Evolutionary conservation across 768 basidiomycete genomes (phyloP).

Genomic region (Mycena galericulata): DNA sequence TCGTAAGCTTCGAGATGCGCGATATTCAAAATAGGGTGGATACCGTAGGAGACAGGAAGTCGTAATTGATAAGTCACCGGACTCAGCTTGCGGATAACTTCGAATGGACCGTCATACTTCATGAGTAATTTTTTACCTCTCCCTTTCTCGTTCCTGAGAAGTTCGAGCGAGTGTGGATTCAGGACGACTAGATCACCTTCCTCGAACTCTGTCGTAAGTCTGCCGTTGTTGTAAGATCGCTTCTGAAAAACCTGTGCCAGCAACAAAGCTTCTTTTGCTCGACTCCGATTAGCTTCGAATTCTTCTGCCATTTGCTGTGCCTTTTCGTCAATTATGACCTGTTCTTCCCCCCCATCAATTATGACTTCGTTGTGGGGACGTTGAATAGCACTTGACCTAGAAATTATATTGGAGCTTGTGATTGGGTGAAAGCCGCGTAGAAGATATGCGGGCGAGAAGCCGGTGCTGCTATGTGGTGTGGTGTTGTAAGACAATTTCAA

Average conservation of each 20-base stretch:
- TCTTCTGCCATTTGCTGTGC: slow-evolving; percentile 15
- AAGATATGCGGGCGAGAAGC: slow-evolving; percentile 42
- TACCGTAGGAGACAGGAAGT: slow-evolving; percentile 34
- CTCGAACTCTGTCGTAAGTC: no score
- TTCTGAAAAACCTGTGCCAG: slow-evolving; percentile 27
- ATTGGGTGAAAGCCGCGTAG: slow-evolving; percentile 42
- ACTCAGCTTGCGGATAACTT: slow-evolving; percentile 36
- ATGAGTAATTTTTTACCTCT: slow-evolving; percentile 38
- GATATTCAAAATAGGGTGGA: slow-evolving; percentile 39
- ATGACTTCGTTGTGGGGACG: background rate
- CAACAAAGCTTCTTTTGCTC: slow-evolving; percentile 11
- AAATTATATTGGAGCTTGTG: slow-evolving; percentile 14
- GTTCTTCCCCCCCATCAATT: background rate
- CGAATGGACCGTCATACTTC: slow-evolving; percentile 38
- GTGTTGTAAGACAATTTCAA: slow-evolving; percentile 49
- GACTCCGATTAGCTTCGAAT: slow-evolving; percentile 3
- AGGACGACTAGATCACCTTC: no score
- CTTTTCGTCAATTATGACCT: no score
- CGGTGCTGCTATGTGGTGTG: slow-evolving; percentile 41
- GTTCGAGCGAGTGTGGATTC: slow-evolving; percentile 19
- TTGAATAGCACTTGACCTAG: background rate
- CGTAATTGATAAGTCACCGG: slow-evolving; percentile 36
- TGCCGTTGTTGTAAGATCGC: background rate
- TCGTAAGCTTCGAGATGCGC: slow-evolving; percentile 37
- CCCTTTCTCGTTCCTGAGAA: slow-evolving; percentile 30